Conservation (phyloP, 2,329 filamentous ascomycete genomes). For the Ophiostoma sp. region DNA sequence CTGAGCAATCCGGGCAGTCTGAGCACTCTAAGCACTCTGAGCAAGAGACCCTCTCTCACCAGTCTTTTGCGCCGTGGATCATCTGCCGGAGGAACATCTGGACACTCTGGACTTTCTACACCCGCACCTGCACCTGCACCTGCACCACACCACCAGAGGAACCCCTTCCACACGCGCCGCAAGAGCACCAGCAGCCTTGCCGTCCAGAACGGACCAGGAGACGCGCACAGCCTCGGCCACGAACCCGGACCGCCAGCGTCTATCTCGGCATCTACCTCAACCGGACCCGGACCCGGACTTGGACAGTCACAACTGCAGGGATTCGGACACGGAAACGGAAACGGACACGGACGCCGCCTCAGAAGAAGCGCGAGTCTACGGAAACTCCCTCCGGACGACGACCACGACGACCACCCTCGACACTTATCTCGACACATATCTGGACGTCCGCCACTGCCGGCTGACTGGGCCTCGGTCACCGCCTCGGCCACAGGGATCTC, state of each 20-base stretch:
- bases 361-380: neutral
- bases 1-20: neutral
- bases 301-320: neutral
- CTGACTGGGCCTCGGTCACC: constrained; percentile 11
- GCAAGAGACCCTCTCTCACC: constrained; percentile 9
- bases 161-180: neutral
- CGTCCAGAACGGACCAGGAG: neutral
- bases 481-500: neutral
- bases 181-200: constrained; percentile 1
- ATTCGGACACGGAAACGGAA: neutral
- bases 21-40: neutral
- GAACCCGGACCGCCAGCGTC: neutral
- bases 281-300: neutral
- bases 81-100: neutral
- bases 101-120: neutral
- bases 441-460: neutral
- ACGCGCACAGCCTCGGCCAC: neutral
- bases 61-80: constrained; percentile 1
- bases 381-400: neutral
- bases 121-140: neutral
- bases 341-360: neutral
- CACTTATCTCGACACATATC: neutral
- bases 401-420: neutral
- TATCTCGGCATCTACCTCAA: neutral
- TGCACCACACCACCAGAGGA: neutral